phyloP scores from a whole-genome alignment of 768 basidiomycete species.

The Boletus subcaerulescens region DNA sequence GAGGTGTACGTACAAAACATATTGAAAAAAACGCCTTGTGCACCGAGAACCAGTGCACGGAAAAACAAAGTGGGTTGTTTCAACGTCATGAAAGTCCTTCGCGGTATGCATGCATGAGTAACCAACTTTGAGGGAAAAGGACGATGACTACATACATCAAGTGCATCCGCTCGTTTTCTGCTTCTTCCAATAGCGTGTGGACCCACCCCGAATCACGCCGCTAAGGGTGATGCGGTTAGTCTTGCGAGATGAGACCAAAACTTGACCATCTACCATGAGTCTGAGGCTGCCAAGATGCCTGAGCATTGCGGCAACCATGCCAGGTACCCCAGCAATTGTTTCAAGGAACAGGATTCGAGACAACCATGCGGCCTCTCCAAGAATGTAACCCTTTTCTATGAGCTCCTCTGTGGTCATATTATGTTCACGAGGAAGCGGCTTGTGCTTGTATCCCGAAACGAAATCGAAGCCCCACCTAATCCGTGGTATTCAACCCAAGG shows the following conservation, averaged over 20 bases:
- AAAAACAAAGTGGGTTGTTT: constrained; percentile 77
- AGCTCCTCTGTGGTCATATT: constrained; percentile 73
- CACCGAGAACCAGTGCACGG: constrained; percentile 78
- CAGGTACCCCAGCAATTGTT: constrained; percentile 91
- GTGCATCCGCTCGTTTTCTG: constrained; percentile 97
- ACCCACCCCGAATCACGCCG: constrained; percentile 74
- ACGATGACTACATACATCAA: constrained; percentile 53
- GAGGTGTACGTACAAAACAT: constrained; percentile 63
- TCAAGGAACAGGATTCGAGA: constrained; percentile 72
- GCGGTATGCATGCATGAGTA: constrained; percentile 13
- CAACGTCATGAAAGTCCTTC: constrained; percentile 93
- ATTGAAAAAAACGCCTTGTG: constrained; percentile 92
- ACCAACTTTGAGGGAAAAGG: constrained; percentile 7
- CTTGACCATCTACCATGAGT: constrained; percentile 60
- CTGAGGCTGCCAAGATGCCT: constrained; percentile 88
- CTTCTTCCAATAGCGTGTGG: constrained; percentile 89
- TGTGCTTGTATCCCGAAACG: constrained; percentile 83
- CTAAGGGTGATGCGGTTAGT: constrained; percentile 26
- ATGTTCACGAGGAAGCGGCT: constrained; percentile 53
- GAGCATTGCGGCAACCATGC: constrained; percentile 89
- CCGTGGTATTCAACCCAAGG: constrained; percentile 1
- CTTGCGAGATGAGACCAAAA: constrained; percentile 2
- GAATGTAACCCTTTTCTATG: constrained; percentile 65
- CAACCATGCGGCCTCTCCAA: constrained; percentile 78
- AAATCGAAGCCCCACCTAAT: constrained; percentile 72